Conservation (phyloP, 257 asterid species). For the Nemophila menziesii region DNA sequence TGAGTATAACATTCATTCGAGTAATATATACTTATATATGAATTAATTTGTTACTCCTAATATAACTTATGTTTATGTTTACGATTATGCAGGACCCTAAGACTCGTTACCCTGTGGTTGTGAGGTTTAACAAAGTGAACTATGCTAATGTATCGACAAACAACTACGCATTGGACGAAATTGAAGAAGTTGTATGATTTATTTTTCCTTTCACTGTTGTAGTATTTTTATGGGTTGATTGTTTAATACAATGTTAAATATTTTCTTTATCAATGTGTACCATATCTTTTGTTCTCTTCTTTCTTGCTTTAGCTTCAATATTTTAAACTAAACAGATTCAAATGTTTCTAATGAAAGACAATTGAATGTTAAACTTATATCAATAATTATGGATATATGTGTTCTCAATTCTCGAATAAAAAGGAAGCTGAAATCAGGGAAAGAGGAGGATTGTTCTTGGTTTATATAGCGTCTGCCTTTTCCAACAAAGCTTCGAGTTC, state of each 20-base stretch:
- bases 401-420: not conserved
- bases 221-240: slow-evolving; percentile 7
- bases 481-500: slow-evolving; percentile 49
- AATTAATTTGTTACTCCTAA: no score
- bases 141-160: slow-evolving; percentile 87
- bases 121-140: slow-evolving; percentile 84
- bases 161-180: slow-evolving; percentile 92
- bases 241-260: slow-evolving; percentile 1
- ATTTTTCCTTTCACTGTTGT: slow-evolving; percentile 10
- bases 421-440: not conserved
- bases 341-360: not conserved
- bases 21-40: no score
- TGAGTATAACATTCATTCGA: no score
- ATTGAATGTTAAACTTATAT: not conserved
- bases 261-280: slow-evolving; percentile 9
- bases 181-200: slow-evolving; percentile 37
- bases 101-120: slow-evolving; percentile 85
- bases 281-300: not conserved
- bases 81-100: slow-evolving; percentile 58
- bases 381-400: not conserved
- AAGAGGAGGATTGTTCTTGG: slow-evolving; percentile 14
- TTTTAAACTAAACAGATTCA: not conserved
- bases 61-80: no score
- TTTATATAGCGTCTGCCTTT: slow-evolving; percentile 38
- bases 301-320: not conserved